Conservation (phyloP, 106 monocot species). For the Dendrobium catenatum region DNA sequence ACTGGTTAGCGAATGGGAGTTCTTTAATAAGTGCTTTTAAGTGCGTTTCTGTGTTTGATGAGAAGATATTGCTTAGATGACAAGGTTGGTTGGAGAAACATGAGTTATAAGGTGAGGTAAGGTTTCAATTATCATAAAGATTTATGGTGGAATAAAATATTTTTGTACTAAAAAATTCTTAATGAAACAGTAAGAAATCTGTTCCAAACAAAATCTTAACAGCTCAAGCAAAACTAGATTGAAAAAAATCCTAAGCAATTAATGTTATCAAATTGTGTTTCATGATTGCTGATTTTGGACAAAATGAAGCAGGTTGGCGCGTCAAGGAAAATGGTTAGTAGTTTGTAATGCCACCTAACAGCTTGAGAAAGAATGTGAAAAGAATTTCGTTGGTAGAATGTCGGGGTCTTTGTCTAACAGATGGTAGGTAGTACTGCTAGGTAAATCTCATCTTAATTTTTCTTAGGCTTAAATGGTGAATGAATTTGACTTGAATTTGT, state of each 20-base stretch:
- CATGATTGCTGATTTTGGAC: too few relatives aligned
- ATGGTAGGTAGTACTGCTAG: background rate
- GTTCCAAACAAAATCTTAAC: too few relatives aligned
- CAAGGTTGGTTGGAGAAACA: constrained; percentile 4
- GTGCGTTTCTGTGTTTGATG: background rate
- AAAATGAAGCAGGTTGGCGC: background rate
- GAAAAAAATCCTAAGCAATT: background rate
- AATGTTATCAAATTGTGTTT: too few relatives aligned
- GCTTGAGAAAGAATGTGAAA: background rate
- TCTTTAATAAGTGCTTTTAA: constrained; percentile 1
- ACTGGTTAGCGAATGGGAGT: too few relatives aligned
- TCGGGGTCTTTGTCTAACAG: background rate
- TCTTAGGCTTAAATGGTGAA: too few relatives aligned
- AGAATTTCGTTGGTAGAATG: background rate
- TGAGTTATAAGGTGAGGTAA: background rate
- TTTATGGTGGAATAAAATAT: too few relatives aligned
- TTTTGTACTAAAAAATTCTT: too few relatives aligned
- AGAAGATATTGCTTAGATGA: constrained; percentile 1
- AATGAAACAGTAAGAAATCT: too few relatives aligned
- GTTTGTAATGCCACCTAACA: background rate
- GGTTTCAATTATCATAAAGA: background rate
- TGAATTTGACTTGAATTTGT: too few relatives aligned
- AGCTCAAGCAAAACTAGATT: background rate
- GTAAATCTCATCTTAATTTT: background rate
- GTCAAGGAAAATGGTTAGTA: background rate